A percentile compares a stretch with the other conserved stretches of the same genome.
Conservation (phyloP, 1,284 basidiomycete species). For the Ceratobasidium sp. region DNA sequence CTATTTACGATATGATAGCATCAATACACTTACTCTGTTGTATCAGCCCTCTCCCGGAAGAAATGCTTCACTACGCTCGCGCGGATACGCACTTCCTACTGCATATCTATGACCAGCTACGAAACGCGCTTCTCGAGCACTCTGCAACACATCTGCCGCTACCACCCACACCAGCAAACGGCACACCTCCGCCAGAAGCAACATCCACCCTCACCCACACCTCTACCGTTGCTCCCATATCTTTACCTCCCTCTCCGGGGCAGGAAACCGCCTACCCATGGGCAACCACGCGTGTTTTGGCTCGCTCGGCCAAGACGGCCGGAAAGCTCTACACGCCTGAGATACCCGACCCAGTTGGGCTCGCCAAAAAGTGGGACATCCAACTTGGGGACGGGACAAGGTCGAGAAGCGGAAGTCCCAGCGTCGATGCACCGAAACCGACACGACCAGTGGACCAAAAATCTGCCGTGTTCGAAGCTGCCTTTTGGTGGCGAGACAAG, state of each 20-base stretch:
- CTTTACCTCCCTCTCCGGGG: background rate
- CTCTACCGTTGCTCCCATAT: conserved; percentile 39
- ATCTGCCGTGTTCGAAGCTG: conserved; percentile 68
- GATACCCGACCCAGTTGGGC: conserved; percentile 15
- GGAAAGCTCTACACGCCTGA: conserved; percentile 22
- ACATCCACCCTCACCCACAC: conserved; percentile 37
- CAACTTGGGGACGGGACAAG: conserved; percentile 75
- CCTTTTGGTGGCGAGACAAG: conserved; percentile 87
- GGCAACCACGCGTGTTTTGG: conserved; percentile 18
- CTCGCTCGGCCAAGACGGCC: conserved; percentile 56
- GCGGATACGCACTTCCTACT: conserved; percentile 96
- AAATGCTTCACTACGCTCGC: conserved; percentile 92
- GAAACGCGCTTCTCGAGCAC: conserved; percentile 77
- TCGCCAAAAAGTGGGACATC: conserved; percentile 56
- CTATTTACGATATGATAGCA: conserved; percentile 41
- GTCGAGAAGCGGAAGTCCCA: conserved; percentile 73
- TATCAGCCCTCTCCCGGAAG: conserved; percentile 77
- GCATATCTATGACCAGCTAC: conserved; percentile 92
- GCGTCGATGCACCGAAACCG: background rate
- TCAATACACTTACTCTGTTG: conserved; percentile 27
- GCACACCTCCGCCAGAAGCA: conserved; percentile 23
- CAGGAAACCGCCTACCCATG: conserved; percentile 1
- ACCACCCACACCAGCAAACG: conserved; percentile 28
- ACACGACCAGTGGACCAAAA: conserved; percentile 50
- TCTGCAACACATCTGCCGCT: conserved; percentile 46